A percentile compares a stretch with the other conserved stretches of the same genome.
These are phyloP conservation scores for Ceratobasidium sp. DNA, from an alignment of 1,284 basidiomycete genomes.

Conservation along the genomic window DNA sequence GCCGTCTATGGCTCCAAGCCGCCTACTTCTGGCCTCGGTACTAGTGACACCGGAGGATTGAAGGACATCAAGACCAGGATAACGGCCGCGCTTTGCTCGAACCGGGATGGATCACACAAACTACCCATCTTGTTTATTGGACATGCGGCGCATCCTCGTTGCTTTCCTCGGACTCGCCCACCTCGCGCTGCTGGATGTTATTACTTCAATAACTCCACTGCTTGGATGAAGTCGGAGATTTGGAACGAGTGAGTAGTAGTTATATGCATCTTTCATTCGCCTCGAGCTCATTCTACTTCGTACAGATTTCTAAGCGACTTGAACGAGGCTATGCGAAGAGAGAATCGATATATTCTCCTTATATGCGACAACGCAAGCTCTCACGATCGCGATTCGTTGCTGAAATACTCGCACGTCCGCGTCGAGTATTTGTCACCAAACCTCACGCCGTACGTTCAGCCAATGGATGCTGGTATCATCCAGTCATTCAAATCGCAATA, in stretches of 20 bases:
- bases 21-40: conserved; percentile 52
- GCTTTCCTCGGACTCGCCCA: conserved; percentile 51
- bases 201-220: conserved; percentile 56
- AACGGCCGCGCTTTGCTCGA: conserved; percentile 55
- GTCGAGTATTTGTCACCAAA: conserved; percentile 37
- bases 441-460: conserved; percentile 43
- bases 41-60: conserved; percentile 50
- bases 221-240: conserved; percentile 56
- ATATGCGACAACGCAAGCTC: conserved; percentile 29
- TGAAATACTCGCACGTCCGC: too few species aligned
- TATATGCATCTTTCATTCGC: too few species aligned
- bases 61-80: conserved; percentile 54
- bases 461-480: conserved; percentile 45
- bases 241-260: conserved; percentile 9
- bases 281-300: too few species aligned
- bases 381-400: too few species aligned
- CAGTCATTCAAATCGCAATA: conserved; percentile 46
- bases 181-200: conserved; percentile 52
- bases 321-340: background rate
- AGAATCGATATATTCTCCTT: conserved; percentile 32
- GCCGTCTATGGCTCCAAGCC: conserved; percentile 55
- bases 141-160: conserved; percentile 52
- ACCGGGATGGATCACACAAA: conserved; percentile 56
- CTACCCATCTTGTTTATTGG: conserved; percentile 55
- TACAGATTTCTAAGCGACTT: background rate